Evolutionary conservation across 2,329 filamentous ascomycete genomes (phyloP).

Genomic region (Calcarisporium arbuscula): DNA sequence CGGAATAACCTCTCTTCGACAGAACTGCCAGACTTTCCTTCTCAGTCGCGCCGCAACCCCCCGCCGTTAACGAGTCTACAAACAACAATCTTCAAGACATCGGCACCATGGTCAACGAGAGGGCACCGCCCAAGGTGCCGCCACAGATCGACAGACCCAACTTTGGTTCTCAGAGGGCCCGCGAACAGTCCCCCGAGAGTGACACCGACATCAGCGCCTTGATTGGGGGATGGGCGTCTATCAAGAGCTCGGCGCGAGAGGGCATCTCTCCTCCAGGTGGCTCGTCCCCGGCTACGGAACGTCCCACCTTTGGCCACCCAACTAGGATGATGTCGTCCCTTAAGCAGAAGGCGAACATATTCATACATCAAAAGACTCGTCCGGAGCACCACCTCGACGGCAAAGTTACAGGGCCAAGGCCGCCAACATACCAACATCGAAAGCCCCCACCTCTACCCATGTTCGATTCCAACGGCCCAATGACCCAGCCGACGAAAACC

Average conservation of each 20-base stretch:
- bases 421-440: constrained; percentile 40
- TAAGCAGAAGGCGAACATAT: constrained; percentile 50
- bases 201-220: constrained; percentile 26
- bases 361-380: constrained; percentile 47
- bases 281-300: constrained; percentile 13
- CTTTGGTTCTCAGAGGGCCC: no score
- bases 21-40: constrained; percentile 14
- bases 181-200: constrained; percentile 24
- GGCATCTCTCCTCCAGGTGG: constrained; percentile 10
- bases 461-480: constrained; percentile 36
- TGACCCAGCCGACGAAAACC: constrained; percentile 7
- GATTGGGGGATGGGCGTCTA: constrained; percentile 21
- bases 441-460: constrained; percentile 39
- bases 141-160: constrained; percentile 29
- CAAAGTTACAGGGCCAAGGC: constrained; percentile 39
- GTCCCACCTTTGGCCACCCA: constrained; percentile 30
- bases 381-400: constrained; percentile 52
- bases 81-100: no score
- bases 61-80: constrained; percentile 2
- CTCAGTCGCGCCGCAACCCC: constrained; percentile 4
- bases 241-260: constrained; percentile 17
- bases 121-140: constrained; percentile 37
- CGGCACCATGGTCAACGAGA: constrained; percentile 40
- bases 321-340: constrained; percentile 41
- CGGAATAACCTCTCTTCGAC: constrained; percentile 21